Percentiles rank a stretch among this genome's conserved stretches.
Conservation (phyloP, 2,329 filamentous ascomycete genomes). For the Claviceps africana region DNA sequence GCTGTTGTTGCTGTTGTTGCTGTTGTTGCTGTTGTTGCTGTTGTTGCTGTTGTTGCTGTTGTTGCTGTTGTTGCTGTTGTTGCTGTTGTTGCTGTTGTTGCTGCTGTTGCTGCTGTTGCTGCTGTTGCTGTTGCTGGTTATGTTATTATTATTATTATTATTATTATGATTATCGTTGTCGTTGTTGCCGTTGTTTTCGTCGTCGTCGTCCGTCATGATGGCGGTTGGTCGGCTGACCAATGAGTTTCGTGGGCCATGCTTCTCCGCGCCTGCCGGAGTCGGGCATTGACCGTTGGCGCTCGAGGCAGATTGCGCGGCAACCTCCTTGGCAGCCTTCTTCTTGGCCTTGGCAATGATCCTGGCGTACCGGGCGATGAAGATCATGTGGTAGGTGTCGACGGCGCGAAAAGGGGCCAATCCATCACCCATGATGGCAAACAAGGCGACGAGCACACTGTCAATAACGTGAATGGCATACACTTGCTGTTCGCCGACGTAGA, state of each 20-base stretch:
- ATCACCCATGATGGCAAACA: slow-evolving; percentile 58
- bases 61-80: neutral
- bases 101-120: neutral
- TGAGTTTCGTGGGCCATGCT: neutral
- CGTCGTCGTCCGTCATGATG: slow-evolving; percentile 10
- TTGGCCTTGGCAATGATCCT: slow-evolving; percentile 27
- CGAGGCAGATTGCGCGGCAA: neutral
- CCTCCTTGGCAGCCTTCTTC: slow-evolving; percentile 13
- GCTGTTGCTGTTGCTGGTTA: neutral
- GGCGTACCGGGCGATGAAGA: slow-evolving; percentile 59
- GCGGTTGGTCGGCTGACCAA: neutral
- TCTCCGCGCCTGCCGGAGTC: neutral
- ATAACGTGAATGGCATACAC: slow-evolving; percentile 56
- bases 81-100: neutral
- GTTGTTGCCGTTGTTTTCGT: neutral
- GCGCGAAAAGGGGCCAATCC: slow-evolving; percentile 60
- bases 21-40: neutral
- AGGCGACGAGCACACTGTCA: slow-evolving; percentile 55
- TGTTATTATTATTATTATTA: too few relatives aligned
- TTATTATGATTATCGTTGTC: neutral
- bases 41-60: too few relatives aligned
- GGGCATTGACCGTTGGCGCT: neutral
- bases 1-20: neutral
- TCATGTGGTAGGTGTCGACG: slow-evolving; percentile 80
- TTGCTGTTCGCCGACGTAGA: slow-evolving; percentile 63